phyloP scores from a whole-genome alignment of 495 filamentous ascomycete species.

The Tuber magnatum region DNA sequence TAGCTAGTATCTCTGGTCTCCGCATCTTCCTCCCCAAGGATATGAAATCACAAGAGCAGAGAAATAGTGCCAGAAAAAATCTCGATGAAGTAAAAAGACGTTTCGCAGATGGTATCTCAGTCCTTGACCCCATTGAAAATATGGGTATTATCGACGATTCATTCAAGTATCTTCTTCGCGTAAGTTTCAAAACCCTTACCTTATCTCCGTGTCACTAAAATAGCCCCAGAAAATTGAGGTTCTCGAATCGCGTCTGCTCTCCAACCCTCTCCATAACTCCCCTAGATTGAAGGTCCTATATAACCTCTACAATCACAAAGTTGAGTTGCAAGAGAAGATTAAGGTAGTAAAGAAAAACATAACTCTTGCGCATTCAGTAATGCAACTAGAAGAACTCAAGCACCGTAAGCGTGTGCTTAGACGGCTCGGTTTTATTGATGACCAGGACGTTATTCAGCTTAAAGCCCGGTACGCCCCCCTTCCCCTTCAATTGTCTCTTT shows the following conservation, averaged over 20 bases:
- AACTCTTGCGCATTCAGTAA: constrained; percentile 67
- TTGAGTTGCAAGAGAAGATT: constrained; percentile 66
- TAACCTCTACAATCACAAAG: constrained; percentile 73
- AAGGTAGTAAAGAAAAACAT: constrained; percentile 84
- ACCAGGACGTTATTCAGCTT: constrained; percentile 83
- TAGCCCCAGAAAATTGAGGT: constrained; percentile 76
- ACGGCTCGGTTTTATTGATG: constrained; percentile 91
- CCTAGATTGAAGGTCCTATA: constrained; percentile 73
- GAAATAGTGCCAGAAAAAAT: constrained; percentile 58
- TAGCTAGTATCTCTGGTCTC: constrained; percentile 68
- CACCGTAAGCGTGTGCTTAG: constrained; percentile 92
- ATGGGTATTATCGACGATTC: constrained; percentile 87
- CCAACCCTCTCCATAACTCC: constrained; percentile 84
- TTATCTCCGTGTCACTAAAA: neutral
- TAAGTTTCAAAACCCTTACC: constrained; percentile 41
- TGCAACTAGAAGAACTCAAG: constrained; percentile 93
- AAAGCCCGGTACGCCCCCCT: constrained; percentile 56
- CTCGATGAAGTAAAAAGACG: constrained; percentile 69
- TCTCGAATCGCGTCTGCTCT: constrained; percentile 79
- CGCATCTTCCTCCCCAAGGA: constrained; percentile 74
- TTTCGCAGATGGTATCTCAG: constrained; percentile 85
- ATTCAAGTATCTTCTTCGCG: constrained; percentile 83
- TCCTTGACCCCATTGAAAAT: constrained; percentile 86
- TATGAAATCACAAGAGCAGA: constrained; percentile 53
- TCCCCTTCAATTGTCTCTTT: neutral